Conservation (phyloP, 2,329 filamentous ascomycete species). For the Colletotrichum somersetense region DNA sequence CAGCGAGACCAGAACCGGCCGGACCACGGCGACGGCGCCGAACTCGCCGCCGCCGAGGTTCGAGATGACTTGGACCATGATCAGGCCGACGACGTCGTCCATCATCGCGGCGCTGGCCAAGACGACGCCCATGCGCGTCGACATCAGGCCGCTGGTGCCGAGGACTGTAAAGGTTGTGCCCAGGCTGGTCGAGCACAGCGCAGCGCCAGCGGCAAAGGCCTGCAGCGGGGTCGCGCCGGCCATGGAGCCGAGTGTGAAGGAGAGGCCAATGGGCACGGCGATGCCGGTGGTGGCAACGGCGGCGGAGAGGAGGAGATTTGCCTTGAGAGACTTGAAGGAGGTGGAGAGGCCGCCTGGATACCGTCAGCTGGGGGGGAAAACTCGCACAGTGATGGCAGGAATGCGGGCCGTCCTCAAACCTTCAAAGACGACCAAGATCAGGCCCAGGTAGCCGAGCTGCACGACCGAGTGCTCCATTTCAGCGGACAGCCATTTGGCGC, state of each 20-base stretch:
- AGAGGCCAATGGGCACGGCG: constrained; percentile 71
- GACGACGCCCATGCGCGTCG: constrained; percentile 68
- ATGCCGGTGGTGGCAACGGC: constrained; percentile 77
- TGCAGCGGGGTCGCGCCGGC: constrained; percentile 67
- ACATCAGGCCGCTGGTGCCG: constrained; percentile 56
- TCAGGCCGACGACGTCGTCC: constrained; percentile 82
- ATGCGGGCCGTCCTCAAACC: constrained; percentile 52
- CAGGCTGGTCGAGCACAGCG: constrained; percentile 79
- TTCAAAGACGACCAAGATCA: constrained; percentile 81
- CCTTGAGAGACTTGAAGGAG: constrained; percentile 64
- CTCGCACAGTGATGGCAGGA: background rate
- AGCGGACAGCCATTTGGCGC: constrained; percentile 68
- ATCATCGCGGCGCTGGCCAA: constrained; percentile 82
- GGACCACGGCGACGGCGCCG: constrained; percentile 54
- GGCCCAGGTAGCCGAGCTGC: constrained; percentile 77
- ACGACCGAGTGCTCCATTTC: constrained; percentile 68
- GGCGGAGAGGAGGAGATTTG: constrained; percentile 71
- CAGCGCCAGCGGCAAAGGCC: constrained; percentile 79
- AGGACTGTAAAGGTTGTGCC: constrained; percentile 76
- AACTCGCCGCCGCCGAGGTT: constrained; percentile 59
- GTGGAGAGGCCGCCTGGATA: constrained; percentile 68
- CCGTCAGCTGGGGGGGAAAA: background rate
- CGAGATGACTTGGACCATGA: constrained; percentile 82
- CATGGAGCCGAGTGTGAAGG: constrained; percentile 69
- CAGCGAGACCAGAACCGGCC: constrained; percentile 61